Evolutionary conservation across 208 protist genomes (phyloP).

Genomic region (Crithidia mellificae): DNA sequence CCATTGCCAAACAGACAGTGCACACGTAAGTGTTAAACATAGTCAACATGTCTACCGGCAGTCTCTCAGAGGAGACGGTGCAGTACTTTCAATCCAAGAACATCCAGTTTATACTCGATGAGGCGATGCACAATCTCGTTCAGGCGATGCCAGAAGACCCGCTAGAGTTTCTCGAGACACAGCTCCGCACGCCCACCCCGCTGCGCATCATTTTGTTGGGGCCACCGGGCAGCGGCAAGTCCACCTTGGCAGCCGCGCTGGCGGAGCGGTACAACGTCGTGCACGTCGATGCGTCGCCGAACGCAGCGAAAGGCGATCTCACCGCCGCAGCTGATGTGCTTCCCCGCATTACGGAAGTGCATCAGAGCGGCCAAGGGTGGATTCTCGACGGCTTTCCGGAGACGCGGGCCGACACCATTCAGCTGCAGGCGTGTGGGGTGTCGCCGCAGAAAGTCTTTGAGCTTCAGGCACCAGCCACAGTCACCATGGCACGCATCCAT

Average conservation of each 20-base stretch:
- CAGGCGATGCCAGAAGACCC: slow-evolving; percentile 68
- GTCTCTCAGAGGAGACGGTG: slow-evolving; percentile 56
- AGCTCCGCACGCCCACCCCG: slow-evolving; percentile 44
- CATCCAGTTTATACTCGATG: slow-evolving; percentile 68
- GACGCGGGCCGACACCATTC: slow-evolving; percentile 72
- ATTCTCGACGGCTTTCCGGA: slow-evolving; percentile 85
- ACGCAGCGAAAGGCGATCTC: slow-evolving; percentile 52
- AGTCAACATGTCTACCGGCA: slow-evolving; percentile 64
- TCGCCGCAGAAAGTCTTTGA: slow-evolving; percentile 73
- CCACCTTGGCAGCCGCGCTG: slow-evolving; percentile 82
- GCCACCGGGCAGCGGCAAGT: slow-evolving; percentile 90
- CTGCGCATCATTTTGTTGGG: slow-evolving; percentile 81
- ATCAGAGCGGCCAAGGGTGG: slow-evolving; percentile 63
- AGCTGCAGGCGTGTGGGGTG: slow-evolving; percentile 67
- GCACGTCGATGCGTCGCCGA: slow-evolving; percentile 83
- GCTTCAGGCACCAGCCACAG: slow-evolving; percentile 51
- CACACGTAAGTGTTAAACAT: neutral
- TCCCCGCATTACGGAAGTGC: slow-evolving; percentile 34
- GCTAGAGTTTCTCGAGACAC: slow-evolving; percentile 54
- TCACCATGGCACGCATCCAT: slow-evolving; percentile 39
- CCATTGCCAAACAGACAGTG: neutral
- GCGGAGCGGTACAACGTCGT: slow-evolving; percentile 79
- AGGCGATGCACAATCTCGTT: slow-evolving; percentile 79
- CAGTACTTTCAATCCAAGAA: slow-evolving; percentile 76
- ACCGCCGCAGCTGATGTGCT: slow-evolving; percentile 57